Evolutionary conservation across 768 basidiomycete species (phyloP).

Genomic region (Termitomyces sp.): DNA sequence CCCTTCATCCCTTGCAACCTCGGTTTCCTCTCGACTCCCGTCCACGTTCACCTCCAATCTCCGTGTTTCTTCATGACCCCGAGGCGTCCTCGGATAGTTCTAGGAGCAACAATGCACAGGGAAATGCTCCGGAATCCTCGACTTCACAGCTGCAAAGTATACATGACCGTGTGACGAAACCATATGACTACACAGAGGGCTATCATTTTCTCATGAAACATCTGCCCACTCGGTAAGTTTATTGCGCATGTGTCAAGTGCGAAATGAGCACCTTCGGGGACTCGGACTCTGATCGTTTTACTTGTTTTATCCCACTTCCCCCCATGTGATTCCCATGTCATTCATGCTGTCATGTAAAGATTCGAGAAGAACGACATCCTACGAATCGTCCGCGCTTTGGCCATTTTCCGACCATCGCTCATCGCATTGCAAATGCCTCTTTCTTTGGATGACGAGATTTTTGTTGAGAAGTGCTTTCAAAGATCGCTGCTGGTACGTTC

Average conservation of each 20-base stretch:
- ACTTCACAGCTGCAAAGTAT: constrained; percentile 49
- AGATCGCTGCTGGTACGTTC: constrained; percentile 75
- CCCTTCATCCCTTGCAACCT: constrained; percentile 44
- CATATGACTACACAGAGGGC: constrained; percentile 94
- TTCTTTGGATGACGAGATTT: constrained; percentile 92
- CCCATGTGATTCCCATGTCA: constrained; percentile 10
- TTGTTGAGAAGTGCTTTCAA: constrained; percentile 95
- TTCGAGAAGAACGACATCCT: constrained; percentile 97
- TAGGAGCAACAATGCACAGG: constrained; percentile 18
- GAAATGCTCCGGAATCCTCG: constrained; percentile 20
- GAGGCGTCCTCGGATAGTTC: constrained; percentile 17
- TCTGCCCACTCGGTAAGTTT: constrained; percentile 72
- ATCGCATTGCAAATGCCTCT: constrained; percentile 98
- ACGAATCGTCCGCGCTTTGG: constrained; percentile 89
- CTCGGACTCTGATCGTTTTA: constrained; percentile 35
- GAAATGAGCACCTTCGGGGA: constrained; percentile 37
- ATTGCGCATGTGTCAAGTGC: constrained; percentile 26
- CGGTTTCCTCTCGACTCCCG: constrained; percentile 46
- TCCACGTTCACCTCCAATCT: constrained; percentile 34
- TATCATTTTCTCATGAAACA: constrained; percentile 98
- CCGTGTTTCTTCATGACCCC: constrained; percentile 25
- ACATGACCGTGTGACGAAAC: constrained; percentile 62
- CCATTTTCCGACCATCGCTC: constrained; percentile 92
- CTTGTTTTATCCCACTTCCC: constrained; percentile 18
- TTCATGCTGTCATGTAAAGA: constrained; percentile 34